Evolutionary conservation across 2,329 filamentous ascomycete genomes (phyloP).

Genomic region (Hypocreales sp.): DNA sequence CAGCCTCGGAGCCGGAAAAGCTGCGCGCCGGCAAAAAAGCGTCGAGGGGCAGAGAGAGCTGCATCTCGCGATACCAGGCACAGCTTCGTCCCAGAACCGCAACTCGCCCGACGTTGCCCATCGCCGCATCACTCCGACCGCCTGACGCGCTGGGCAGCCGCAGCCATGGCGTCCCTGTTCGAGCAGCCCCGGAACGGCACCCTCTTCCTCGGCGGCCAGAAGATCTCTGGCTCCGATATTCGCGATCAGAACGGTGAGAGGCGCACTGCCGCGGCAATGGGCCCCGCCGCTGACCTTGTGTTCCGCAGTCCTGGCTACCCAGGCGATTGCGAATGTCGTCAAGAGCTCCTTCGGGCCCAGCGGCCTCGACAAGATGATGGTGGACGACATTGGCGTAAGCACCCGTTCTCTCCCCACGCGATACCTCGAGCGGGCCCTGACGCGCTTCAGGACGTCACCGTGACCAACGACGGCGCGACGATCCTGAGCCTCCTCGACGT

Average conservation of each 20-base stretch:
- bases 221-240: conserved; percentile 94
- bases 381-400: conserved; percentile 90
- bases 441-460: conserved; percentile 66
- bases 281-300: too few relatives aligned
- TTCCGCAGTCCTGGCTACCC: conserved; percentile 73
- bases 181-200: conserved; percentile 91
- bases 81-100: too few relatives aligned
- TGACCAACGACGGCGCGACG: conserved; percentile 96
- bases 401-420: conserved; percentile 1
- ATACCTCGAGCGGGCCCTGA: conserved; percentile 1
- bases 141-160: conserved; percentile 8
- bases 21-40: conserved; percentile 14
- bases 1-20: too few relatives aligned
- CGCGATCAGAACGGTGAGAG: conserved; percentile 87
- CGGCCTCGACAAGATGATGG: conserved; percentile 99
- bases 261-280: too few relatives aligned
- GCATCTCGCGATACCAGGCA: too few relatives aligned
- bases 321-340: conserved; percentile 96
- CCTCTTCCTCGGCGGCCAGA: conserved; percentile 90
- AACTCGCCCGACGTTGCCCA: too few relatives aligned
- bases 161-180: conserved; percentile 81
- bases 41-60: conserved; percentile 10
- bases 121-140: too few relatives aligned
- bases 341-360: conserved; percentile 97
- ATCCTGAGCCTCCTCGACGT: conserved; percentile 92